Evolutionary conservation across 345 rosid species (phyloP), one percentile per base, ranked within the genome.

Genomic region (Populus nigra): DNA sequence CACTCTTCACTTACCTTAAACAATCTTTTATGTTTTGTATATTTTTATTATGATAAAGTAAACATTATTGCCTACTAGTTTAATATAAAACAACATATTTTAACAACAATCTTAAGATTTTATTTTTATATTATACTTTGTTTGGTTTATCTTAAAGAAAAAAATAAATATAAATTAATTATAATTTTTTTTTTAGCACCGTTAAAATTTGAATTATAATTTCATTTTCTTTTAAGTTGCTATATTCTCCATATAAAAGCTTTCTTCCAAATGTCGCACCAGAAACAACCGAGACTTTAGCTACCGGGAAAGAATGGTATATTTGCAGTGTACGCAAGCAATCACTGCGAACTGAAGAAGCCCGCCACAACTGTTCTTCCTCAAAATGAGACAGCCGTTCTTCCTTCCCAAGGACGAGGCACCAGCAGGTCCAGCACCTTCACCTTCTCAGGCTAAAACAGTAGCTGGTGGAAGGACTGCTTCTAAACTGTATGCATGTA

Each of bases 331-430:
- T 70, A 1, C 13, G 45, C 41, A 4, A 18, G 45, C 41, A 72
- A 47, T 33, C 82, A 82, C 27, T 78, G 85, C 18, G 72, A 15
- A 20, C 1, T n/a, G 0, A 78, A 38, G 80, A 83, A 78, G 57
- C 72, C 78, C 1, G 39, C 43, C 41, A 68, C 79, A 8, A 36
- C 33, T 8, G 78, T 76, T 65, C 23, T 35, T 73, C 69, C 76
- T 75, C 15, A 35, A 55, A 17, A 12, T 50, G 45, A 72, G 57
- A 31, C 10, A 41, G 45, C 45, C 2, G 50, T 45, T 45, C 50
- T 45, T 12, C 17, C 50, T 47, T 12, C 17, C 18, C 17, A 20
- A 7, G 59, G 23, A 20, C 25, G 31, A 63, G 31, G 15, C 82
- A 1, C 74, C 78, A 3, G 27, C 27, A 27, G 27, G 27, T 27